Evolutionary conservation across 1,284 basidiomycete species (phyloP).

Genomic region (Puccinia horiana): DNA sequence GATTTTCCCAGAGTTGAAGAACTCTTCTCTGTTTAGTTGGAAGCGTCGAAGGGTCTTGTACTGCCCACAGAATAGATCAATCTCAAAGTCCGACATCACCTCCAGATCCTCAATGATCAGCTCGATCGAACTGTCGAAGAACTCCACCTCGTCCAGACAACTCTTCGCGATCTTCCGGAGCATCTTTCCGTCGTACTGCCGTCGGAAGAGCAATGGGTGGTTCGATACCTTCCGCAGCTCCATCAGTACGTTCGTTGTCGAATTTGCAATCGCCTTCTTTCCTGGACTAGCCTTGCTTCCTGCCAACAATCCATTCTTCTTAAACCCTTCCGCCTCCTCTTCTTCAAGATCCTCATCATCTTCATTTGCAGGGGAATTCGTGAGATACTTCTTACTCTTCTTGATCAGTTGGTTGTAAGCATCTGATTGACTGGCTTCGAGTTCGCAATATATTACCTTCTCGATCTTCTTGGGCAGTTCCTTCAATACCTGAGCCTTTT

Average conservation of each 20-base stretch:
- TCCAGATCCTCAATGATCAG: constrained; percentile 65
- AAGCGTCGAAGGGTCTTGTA: constrained; percentile 83
- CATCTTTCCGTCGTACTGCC: constrained; percentile 74
- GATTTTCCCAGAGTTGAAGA: constrained; percentile 87
- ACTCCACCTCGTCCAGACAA: constrained; percentile 86
- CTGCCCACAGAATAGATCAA: constrained; percentile 75
- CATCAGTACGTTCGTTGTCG: constrained; percentile 81
- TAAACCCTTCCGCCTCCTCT: constrained; percentile 43
- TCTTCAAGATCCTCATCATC: constrained; percentile 63
- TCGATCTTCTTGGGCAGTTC: constrained; percentile 91
- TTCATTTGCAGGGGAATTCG: constrained; percentile 60
- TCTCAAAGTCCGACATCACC: constrained; percentile 91
- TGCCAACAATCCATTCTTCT: constrained; percentile 44
- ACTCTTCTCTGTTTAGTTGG: constrained; percentile 73
- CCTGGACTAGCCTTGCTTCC: constrained; percentile 25
- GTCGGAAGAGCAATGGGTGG: constrained; percentile 92
- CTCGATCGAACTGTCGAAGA: constrained; percentile 74
- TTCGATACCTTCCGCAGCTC: constrained; percentile 91
- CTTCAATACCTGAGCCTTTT: constrained; percentile 90
- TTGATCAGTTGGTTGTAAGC: constrained; percentile 84
- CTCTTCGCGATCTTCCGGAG: constrained; percentile 76
- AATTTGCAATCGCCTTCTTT: constrained; percentile 55
- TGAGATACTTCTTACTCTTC: constrained; percentile 77
- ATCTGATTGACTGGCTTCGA: constrained; percentile 78
- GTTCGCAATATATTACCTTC: constrained; percentile 88